Conservation (phyloP, 225 moss, liverwort and hornwort genomes). For the Pseudisothecium myosuroides region DNA sequence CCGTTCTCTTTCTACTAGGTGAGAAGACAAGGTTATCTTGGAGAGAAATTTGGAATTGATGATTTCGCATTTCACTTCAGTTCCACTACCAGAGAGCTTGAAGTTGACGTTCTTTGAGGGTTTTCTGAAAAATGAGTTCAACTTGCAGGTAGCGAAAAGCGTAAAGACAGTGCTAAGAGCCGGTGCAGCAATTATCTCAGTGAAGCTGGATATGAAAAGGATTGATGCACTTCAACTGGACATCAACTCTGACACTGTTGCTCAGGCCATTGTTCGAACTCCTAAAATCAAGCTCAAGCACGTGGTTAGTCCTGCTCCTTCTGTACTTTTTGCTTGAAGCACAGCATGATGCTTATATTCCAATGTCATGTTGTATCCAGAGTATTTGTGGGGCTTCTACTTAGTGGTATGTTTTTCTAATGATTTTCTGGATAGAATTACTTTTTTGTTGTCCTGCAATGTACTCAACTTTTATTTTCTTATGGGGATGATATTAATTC, state of each 20-base stretch:
- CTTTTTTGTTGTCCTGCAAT: background rate
- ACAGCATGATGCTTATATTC: background rate
- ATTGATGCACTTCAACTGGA: conserved; percentile 92
- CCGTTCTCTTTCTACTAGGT: background rate
- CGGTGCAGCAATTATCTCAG: conserved; percentile 63
- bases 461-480: background rate
- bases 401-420: background rate
- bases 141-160: conserved; percentile 75
- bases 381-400: background rate
- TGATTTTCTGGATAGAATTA: background rate
- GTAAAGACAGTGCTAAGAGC: conserved; percentile 80
- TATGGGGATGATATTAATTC: background rate
- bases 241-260: conserved; percentile 77
- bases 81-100: background rate
- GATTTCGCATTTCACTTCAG: background rate
- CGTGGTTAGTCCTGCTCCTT: conserved; percentile 19
- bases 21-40: background rate
- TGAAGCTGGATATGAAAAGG: conserved; percentile 81
- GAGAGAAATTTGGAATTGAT: background rate
- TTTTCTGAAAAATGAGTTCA: background rate
- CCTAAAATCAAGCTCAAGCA: conserved; percentile 93
- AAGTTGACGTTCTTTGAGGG: background rate
- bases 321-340: background rate
- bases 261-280: conserved; percentile 77
- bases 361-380: background rate